phyloP scores from a whole-genome alignment of 2,329 filamentous ascomycete species.

The Paraphaeosphaeria sporulosa region DNA sequence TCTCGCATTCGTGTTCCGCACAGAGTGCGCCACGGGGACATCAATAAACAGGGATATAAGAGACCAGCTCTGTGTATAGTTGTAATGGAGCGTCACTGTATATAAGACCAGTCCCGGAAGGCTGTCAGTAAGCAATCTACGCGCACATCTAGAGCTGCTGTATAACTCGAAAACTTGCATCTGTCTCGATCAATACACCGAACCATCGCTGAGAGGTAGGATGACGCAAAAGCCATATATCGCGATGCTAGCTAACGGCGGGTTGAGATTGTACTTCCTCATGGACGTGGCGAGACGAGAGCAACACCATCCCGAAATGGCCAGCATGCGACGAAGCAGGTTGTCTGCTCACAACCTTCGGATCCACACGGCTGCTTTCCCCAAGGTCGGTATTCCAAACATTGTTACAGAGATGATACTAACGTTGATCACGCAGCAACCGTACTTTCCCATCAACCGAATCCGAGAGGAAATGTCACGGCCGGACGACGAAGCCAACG shows the following conservation, averaged over 20 bases:
- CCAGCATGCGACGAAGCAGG: slow-evolving; percentile 6
- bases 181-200: background rate
- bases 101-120: background rate
- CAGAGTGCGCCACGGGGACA: background rate
- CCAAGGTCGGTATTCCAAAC: slow-evolving; percentile 27
- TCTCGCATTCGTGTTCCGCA: slow-evolving; percentile 11
- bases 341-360: slow-evolving; percentile 44
- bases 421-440: slow-evolving; percentile 23
- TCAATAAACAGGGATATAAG: background rate
- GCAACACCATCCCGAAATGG: background rate
- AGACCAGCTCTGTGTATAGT: background rate
- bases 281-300: background rate
- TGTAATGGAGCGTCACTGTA: background rate
- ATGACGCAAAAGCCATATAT: background rate
- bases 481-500: slow-evolving; percentile 22
- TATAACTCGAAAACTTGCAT: background rate
- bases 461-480: slow-evolving; percentile 25
- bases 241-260: background rate
- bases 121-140: background rate
- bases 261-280: background rate
- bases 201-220: background rate
- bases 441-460: slow-evolving; percentile 18
- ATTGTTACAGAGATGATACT: slow-evolving; percentile 9
- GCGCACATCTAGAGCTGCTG: background rate
- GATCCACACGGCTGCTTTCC: slow-evolving; percentile 34